Evolutionary conservation across 2,329 filamentous ascomycete species (phyloP).

Genomic region (Delphinella strobiligena): DNA sequence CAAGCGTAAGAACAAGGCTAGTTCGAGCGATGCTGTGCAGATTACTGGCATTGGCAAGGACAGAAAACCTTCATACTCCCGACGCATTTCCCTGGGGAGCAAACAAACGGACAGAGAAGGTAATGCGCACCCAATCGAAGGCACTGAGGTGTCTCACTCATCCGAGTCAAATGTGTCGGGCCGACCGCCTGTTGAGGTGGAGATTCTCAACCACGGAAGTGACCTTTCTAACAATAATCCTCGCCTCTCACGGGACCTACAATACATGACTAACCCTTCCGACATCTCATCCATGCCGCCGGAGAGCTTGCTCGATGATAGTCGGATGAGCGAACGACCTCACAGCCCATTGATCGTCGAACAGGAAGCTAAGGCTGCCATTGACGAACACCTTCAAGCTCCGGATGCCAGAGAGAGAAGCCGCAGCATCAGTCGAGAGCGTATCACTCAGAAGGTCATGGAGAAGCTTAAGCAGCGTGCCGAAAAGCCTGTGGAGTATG

Average conservation of each 20-base stretch:
- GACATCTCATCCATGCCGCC: constrained; percentile 76
- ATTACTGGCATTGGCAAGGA: constrained; percentile 70
- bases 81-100: constrained; percentile 51
- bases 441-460: constrained; percentile 56
- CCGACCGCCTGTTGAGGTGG: constrained; percentile 69
- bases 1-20: constrained; percentile 38
- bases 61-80: constrained; percentile 58
- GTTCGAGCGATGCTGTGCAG: constrained; percentile 62
- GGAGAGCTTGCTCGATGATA: constrained; percentile 54
- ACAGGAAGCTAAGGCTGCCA: constrained; percentile 23
- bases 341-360: constrained; percentile 7
- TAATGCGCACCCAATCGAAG: constrained; percentile 14
- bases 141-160: constrained; percentile 51
- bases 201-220: constrained; percentile 62
- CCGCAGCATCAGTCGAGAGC: constrained; percentile 53
- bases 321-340: constrained; percentile 23
- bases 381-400: constrained; percentile 36
- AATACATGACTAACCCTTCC: constrained; percentile 58
- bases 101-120: constrained; percentile 28
- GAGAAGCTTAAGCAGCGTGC: constrained; percentile 50
- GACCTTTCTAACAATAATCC: constrained; percentile 46
- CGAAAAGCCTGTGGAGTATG: constrained; percentile 28
- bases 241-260: constrained; percentile 38
- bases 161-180: constrained; percentile 67
- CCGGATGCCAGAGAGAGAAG: constrained; percentile 44